A percentile compares a stretch with the other conserved stretches of the same genome.
phyloP scores from a whole-genome alignment of 768 basidiomycete genomes.

The Gymnopilus dilepis region DNA sequence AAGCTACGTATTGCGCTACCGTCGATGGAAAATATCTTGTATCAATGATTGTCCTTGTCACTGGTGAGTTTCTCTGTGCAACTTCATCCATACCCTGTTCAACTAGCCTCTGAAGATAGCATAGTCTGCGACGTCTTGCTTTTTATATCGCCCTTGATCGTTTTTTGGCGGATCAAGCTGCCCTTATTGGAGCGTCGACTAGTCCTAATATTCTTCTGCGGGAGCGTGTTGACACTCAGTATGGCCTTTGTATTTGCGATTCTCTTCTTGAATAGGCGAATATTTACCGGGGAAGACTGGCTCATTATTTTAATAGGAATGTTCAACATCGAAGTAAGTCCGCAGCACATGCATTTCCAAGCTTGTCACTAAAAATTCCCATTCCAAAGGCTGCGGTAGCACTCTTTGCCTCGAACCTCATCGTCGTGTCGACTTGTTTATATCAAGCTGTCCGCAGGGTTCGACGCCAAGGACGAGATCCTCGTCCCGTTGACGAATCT shows the following conservation, averaged over 20 bases:
- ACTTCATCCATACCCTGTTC: not conserved
- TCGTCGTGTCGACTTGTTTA: conserved; percentile 1
- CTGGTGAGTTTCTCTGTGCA: not conserved
- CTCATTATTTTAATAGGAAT: not conserved
- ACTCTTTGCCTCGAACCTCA: conserved; percentile 5
- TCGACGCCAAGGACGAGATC: not conserved
- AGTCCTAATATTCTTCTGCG: conserved; percentile 6
- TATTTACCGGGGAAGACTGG: not conserved
- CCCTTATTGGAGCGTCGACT: conserved; percentile 5
- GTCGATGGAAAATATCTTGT: not conserved
- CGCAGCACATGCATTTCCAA: not conserved
- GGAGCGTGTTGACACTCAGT: conserved; percentile 1
- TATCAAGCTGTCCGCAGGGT: not conserved
- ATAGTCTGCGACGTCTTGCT: conserved; percentile 2
- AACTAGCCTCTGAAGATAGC: not conserved
- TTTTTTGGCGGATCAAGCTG: conserved; percentile 12
- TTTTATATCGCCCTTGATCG: not conserved
- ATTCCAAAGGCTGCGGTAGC: not conserved
- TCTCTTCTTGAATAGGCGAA: not conserved
- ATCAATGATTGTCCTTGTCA: not conserved
- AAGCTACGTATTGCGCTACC: not conserved
- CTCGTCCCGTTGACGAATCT: not conserved
- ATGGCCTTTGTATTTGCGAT: not conserved
- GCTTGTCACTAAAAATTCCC: not conserved
- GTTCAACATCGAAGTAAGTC: conserved; percentile 2